Percentiles rank a stretch among this genome's conserved stretches.
These are phyloP conservation scores for Apiotrichum akiyoshidainum DNA, from an alignment of 1,284 basidiomycete genomes.

Conservation along the genomic window DNA sequence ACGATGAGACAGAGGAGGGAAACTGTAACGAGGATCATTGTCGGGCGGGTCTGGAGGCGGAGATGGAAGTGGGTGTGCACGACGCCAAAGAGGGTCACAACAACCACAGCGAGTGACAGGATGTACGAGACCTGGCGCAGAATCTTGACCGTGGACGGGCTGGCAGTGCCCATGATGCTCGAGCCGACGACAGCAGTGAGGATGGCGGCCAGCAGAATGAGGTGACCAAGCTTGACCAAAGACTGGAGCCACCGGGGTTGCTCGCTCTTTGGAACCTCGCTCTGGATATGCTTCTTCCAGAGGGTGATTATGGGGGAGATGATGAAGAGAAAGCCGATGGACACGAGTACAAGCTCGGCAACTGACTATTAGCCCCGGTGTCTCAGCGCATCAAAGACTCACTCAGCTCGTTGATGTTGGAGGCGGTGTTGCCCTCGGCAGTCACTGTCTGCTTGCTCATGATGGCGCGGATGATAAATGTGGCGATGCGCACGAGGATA, in stretches of 20 bases:
- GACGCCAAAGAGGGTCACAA: slow-evolving; percentile 16
- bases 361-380: slow-evolving; percentile 11
- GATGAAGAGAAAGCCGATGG: slow-evolving; percentile 33
- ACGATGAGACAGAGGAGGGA: slow-evolving; percentile 18
- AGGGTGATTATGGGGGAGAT: slow-evolving; percentile 31
- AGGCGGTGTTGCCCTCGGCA: slow-evolving; percentile 10
- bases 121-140: slow-evolving; percentile 25
- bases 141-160: slow-evolving; percentile 13
- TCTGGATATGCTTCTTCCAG: slow-evolving; percentile 28
- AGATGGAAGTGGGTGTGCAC: slow-evolving; percentile 17
- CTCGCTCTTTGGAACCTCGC: slow-evolving; percentile 3
- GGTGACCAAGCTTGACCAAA: not conserved
- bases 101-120: slow-evolving; percentile 26
- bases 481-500: slow-evolving; percentile 23
- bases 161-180: not conserved
- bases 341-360: slow-evolving; percentile 35
- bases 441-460: slow-evolving; percentile 21
- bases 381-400: not conserved
- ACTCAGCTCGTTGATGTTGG: slow-evolving; percentile 25
- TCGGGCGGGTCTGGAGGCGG: slow-evolving; percentile 4
- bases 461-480: slow-evolving; percentile 27
- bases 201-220: slow-evolving; percentile 25
- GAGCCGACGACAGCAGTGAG: slow-evolving; percentile 9
- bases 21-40: slow-evolving; percentile 15
- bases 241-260: slow-evolving; percentile 10